Conservation (phyloP, 805 yeast genomes). For the Schwanniomyces sp. region DNA sequence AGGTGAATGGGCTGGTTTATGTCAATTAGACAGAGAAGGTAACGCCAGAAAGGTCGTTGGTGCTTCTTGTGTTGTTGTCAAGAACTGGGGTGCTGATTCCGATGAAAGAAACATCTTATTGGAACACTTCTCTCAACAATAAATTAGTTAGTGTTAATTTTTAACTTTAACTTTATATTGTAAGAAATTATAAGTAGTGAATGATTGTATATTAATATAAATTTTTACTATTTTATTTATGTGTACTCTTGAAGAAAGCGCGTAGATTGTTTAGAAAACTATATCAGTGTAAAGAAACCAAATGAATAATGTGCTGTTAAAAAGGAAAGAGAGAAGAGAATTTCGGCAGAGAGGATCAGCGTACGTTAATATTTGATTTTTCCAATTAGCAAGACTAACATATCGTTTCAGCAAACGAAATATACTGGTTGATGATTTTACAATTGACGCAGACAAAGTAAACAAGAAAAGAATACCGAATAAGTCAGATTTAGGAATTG, state of each 20-base stretch:
- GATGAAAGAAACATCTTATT: slow-evolving; percentile 94
- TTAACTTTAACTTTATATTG: background rate
- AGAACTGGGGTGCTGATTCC: slow-evolving; percentile 99
- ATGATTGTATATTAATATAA: slow-evolving; percentile 13
- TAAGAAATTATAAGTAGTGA: slow-evolving; percentile 6
- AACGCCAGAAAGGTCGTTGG: slow-evolving; percentile 99
- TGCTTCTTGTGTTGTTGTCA: slow-evolving; percentile 98
- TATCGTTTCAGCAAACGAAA: slow-evolving; percentile 6
- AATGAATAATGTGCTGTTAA: background rate
- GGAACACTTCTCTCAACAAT: slow-evolving; percentile 92
- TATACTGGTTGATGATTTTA: slow-evolving; percentile 7
- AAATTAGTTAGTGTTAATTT: slow-evolving; percentile 29
- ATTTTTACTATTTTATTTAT: slow-evolving; percentile 6
- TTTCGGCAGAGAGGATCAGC: slow-evolving; percentile 42
- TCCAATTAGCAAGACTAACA: slow-evolving; percentile 1
- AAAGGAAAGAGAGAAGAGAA: slow-evolving; percentile 21
- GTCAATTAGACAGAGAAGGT: slow-evolving; percentile 99
- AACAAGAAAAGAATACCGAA: slow-evolving; percentile 2
- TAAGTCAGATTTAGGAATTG: slow-evolving; percentile 24
- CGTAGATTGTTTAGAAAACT: background rate
- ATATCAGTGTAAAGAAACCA: background rate
- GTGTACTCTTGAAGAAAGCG: background rate
- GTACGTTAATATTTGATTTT: slow-evolving; percentile 25
- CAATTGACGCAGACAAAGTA: slow-evolving; percentile 1
- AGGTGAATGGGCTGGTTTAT: slow-evolving; percentile 99